A percentile compares a stretch with the other conserved stretches of the same genome.
Conservation (phyloP, 2,329 filamentous ascomycete species). For the Pleoardoris graminearum region DNA sequence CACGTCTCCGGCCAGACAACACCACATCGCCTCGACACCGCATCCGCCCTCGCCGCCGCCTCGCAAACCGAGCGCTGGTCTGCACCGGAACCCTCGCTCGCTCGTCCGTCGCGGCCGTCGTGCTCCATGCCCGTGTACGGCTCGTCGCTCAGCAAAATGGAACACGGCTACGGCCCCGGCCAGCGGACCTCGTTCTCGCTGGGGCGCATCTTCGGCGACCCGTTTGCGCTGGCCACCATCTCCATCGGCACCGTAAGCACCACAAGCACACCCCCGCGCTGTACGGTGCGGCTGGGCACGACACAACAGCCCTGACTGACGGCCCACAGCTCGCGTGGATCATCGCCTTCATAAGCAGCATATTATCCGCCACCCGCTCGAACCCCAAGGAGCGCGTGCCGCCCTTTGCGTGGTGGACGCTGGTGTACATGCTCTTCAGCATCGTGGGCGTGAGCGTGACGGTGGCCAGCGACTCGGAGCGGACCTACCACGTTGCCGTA, state of each 20-base stretch:
- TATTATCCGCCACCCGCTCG: conserved; percentile 66
- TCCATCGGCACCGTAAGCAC: conserved; percentile 83
- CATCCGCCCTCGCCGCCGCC: not conserved
- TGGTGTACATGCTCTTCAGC: conserved; percentile 82
- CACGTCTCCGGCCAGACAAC: conserved; percentile 26
- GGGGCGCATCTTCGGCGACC: conserved; percentile 92
- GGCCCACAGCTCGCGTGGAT: conserved; percentile 83
- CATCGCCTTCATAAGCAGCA: conserved; percentile 84
- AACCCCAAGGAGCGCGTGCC: conserved; percentile 61
- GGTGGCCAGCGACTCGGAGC: conserved; percentile 79
- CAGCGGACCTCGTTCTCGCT: conserved; percentile 64
- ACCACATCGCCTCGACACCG: not conserved
- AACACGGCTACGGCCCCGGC: conserved; percentile 61
- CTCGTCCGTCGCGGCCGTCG: conserved; percentile 43
- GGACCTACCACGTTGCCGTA: conserved; percentile 88
- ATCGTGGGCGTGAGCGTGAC: conserved; percentile 81
- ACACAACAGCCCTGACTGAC: conserved; percentile 18
- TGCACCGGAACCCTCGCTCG: conserved; percentile 21
- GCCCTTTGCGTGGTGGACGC: conserved; percentile 83
- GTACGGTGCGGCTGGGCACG: not conserved
- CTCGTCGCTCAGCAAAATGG: conserved; percentile 80
- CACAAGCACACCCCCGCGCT: not conserved
- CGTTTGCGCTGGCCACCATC: conserved; percentile 90
- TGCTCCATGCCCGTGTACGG: conserved; percentile 70
- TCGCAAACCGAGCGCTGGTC: conserved; percentile 3